phyloP scores from a whole-genome alignment of 805 yeast species.

The Pichia heedii region DNA sequence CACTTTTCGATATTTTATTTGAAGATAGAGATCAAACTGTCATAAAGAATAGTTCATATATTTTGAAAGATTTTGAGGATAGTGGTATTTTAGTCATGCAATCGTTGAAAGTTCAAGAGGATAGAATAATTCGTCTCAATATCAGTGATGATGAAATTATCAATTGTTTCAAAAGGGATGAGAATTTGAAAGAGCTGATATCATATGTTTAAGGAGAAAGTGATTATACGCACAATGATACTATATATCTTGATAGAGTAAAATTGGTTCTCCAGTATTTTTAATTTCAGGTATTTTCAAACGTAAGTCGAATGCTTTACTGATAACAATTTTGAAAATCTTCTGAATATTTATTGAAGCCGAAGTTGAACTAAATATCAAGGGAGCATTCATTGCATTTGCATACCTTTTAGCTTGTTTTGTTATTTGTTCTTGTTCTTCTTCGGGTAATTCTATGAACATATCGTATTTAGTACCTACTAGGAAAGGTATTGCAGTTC shows the following conservation, averaged over 20 bases:
- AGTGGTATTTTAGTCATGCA: slow-evolving; percentile 70
- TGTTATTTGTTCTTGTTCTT: slow-evolving; percentile 79
- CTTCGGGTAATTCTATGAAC: slow-evolving; percentile 68
- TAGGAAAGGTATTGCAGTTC: slow-evolving; percentile 81
- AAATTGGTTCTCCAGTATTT: slow-evolving; percentile 84
- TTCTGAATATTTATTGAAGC: slow-evolving; percentile 90
- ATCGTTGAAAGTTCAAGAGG: slow-evolving; percentile 57
- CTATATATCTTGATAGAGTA: slow-evolving; percentile 44
- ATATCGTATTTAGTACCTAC: slow-evolving; percentile 92
- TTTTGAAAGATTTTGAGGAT: slow-evolving; percentile 64
- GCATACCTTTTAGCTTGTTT: slow-evolving; percentile 79
- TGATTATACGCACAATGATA: background rate
- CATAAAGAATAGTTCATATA: slow-evolving; percentile 48
- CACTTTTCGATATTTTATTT: slow-evolving; percentile 20
- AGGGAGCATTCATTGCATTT: slow-evolving; percentile 74
- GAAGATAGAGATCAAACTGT: slow-evolving; percentile 31
- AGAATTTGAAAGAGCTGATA: slow-evolving; percentile 28
- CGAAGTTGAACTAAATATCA: slow-evolving; percentile 84
- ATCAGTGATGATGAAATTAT: slow-evolving; percentile 64
- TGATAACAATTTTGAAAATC: slow-evolving; percentile 81
- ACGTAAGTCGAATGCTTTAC: slow-evolving; percentile 83
- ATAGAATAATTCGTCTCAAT: slow-evolving; percentile 52
- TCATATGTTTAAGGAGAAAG: slow-evolving; percentile 1
- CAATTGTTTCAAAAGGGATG: slow-evolving; percentile 51
- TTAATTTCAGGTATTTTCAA: slow-evolving; percentile 76